Evolutionary conservation across 192 early-diverging fungal genomes (phyloP), one percentile per base, ranked within the genome.

Genomic region (Coemansia pectinata): DNA sequence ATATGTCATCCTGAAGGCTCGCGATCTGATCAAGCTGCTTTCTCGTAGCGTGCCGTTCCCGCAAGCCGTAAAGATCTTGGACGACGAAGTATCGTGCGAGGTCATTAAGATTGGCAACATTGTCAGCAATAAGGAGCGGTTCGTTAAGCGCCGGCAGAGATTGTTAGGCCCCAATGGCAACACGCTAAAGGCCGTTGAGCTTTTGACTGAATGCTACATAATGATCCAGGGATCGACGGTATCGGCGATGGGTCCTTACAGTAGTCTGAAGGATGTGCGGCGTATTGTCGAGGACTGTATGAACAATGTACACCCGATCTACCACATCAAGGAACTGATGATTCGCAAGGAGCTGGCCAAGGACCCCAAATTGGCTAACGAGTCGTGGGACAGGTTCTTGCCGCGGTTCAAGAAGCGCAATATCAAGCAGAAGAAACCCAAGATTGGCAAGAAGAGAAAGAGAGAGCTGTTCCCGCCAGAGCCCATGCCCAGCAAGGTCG

Each of bases 221-320:
- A 89, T 99, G 89, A 95, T 99, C n/a, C 96, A 98, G 74, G 98
- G 98, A 53, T 96, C 96, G 71, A 99, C 97, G 1, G 97, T 99
- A 0, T 90, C 94, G 5, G 87, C 80, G 19, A 97, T 99, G 94
- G 97, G 97, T 2, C 90, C 92, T 6, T 92, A 89, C 82, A 93
- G 91, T 70, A 94, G 94, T 3, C 65, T 99, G 39, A 94, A 95
- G 77, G 88, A 92, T 44, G 91, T 95, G 25, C 88, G 96, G 25
- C 83, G 91, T 42, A 95, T 99, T 48, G 91, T 99, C 3, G 81
- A 95, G 58, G 97, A 99, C 83, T 99, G 97, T 72, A 94, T 99
- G 89, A 96, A 96, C 72, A 99, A 99, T 83, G 83, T 98, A 44
- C 97, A 99, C 79, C 97, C 97, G 34, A 97, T 99, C 70, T 98